These are phyloP conservation scores for Medicago arabica DNA, from an alignment of 306 rosid genomes.

Conservation along the genomic window DNA sequence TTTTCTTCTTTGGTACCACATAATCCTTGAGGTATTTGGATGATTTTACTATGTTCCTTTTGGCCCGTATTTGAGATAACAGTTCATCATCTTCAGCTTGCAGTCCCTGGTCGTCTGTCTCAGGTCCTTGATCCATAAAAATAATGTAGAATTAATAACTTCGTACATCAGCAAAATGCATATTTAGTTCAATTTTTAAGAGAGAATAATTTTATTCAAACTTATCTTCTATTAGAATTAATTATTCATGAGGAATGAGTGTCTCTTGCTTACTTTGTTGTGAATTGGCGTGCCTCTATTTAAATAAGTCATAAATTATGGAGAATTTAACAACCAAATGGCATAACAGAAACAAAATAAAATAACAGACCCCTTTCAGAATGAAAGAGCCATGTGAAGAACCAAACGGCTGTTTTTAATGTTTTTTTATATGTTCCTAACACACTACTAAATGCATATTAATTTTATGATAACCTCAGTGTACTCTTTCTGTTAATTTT, in stretches of 20 bases:
- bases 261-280: slow-evolving; percentile 38
- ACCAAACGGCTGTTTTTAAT: not conserved
- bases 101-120: no score
- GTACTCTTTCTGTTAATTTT: no score
- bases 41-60: no score
- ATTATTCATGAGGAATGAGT: not conserved
- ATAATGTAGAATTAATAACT: not conserved
- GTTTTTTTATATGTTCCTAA: slow-evolving; percentile 22
- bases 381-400: slow-evolving; percentile 22
- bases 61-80: no score
- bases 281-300: slow-evolving; percentile 43
- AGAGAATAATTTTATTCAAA: not conserved
- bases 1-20: no score
- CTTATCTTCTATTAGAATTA: no score
- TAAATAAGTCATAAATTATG: slow-evolving; percentile 7
- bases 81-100: no score
- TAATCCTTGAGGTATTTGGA: no score
- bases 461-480: not conserved
- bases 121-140: no score
- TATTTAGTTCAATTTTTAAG: not conserved
- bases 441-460: not conserved
- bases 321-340: slow-evolving; percentile 36
- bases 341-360: slow-evolving; percentile 41
- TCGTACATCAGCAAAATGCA: not conserved
- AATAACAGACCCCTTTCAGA: slow-evolving; percentile 34